Evolutionary conservation across 1,284 basidiomycete species (phyloP).

Genomic region (Rhodotorula glutinis): DNA sequence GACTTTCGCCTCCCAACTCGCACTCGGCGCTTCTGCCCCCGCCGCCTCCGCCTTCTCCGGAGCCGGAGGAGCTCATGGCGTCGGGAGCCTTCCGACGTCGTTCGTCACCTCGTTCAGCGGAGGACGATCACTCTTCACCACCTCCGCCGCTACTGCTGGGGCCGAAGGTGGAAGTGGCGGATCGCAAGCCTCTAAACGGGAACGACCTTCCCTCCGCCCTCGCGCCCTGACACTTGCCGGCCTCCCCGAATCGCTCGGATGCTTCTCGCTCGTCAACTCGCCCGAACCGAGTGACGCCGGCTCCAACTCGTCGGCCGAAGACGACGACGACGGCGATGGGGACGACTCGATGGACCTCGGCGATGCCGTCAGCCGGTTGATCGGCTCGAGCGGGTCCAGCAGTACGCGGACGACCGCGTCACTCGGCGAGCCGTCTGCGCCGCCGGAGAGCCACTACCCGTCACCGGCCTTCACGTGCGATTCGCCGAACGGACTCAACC

Average conservation of each 20-base stretch:
- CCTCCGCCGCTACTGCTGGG: not conserved
- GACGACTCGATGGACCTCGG: constrained; percentile 16
- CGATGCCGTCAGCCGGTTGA: not conserved
- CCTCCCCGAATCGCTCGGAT: constrained; percentile 34
- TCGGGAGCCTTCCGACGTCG: not conserved
- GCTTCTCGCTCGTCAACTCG: constrained; percentile 36
- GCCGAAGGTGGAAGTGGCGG: constrained; percentile 1
- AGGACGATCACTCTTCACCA: not conserved
- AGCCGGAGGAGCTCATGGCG: not conserved
- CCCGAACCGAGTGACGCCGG: constrained; percentile 16
- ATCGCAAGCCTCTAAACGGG: not conserved
- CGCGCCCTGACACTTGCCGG: constrained; percentile 34
- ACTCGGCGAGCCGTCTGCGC: constrained; percentile 13
- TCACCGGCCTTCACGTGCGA: constrained; percentile 34
- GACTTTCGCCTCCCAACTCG: constrained; percentile 17
- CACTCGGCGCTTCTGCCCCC: constrained; percentile 5
- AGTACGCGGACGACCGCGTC: not conserved
- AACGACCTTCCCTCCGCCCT: constrained; percentile 8
- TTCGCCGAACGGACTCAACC: constrained; percentile 22
- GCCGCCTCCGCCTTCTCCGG: constrained; percentile 18
- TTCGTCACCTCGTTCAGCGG: not conserved
- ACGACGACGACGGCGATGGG: constrained; percentile 9
- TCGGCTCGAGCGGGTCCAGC: not conserved
- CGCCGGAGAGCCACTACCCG: constrained; percentile 33
- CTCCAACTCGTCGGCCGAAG: constrained; percentile 6